Evolutionary conservation across 768 basidiomycete genomes (phyloP).

Genomic region (Leccinum boreale): DNA sequence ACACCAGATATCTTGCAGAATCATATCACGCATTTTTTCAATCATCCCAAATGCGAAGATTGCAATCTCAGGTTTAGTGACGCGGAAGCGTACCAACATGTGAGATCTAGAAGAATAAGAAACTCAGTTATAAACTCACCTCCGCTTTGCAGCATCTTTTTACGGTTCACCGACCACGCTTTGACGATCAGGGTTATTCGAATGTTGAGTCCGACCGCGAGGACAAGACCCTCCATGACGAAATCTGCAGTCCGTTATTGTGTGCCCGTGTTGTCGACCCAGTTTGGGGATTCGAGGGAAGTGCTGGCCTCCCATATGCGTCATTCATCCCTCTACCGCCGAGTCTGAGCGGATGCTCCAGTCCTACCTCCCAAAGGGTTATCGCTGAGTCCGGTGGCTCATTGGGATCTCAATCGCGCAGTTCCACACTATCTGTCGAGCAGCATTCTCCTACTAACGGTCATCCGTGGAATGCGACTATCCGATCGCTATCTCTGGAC

Average conservation of each 20-base stretch:
- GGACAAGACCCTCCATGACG: not conserved
- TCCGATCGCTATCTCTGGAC: slow-evolving; percentile 10
- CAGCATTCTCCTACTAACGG: slow-evolving; percentile 24
- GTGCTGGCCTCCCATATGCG: slow-evolving; percentile 20
- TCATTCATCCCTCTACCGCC: slow-evolving; percentile 31
- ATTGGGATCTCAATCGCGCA: slow-evolving; percentile 24
- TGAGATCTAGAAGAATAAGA: slow-evolving; percentile 16
- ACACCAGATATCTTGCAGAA: slow-evolving; percentile 33
- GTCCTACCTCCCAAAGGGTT: slow-evolving; percentile 26
- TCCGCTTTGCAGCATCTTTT: slow-evolving; percentile 25
- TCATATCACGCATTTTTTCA: slow-evolving; percentile 41
- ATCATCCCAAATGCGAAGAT: slow-evolving; percentile 43
- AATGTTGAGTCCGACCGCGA: slow-evolving; percentile 1
- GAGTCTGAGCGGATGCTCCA: slow-evolving; percentile 30
- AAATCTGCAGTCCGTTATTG: slow-evolving; percentile 7
- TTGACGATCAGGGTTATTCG: slow-evolving; percentile 7
- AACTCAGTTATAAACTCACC: not conserved
- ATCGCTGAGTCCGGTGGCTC: slow-evolving; percentile 15
- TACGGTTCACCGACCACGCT: slow-evolving; percentile 21
- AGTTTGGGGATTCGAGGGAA: slow-evolving; percentile 22
- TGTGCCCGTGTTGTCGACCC: slow-evolving; percentile 17
- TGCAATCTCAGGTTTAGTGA: slow-evolving; percentile 44
- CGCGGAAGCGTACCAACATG: slow-evolving; percentile 35
- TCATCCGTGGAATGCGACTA: slow-evolving; percentile 9
- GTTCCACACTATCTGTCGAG: slow-evolving; percentile 29